phyloP scores from a whole-genome alignment of 352 stramenopile genomes.

The Phytopythium boreale region DNA sequence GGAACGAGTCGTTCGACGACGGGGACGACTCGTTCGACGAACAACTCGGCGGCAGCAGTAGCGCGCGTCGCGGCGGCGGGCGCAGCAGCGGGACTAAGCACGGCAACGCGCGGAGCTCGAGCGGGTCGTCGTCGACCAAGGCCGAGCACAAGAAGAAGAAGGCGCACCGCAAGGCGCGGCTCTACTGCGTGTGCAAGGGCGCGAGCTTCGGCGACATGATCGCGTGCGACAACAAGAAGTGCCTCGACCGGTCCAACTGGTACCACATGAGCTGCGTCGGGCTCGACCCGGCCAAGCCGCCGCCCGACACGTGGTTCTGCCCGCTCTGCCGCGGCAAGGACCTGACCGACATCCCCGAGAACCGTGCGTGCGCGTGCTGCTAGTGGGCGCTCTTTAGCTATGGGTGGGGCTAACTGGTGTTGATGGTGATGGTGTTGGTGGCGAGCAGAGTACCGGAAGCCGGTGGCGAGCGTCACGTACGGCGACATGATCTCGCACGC shows the following conservation, averaged over 20 bases:
- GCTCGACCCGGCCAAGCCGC: slow-evolving; percentile 41
- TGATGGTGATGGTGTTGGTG: not conserved
- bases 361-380: slow-evolving; percentile 51
- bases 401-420: not conserved
- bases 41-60: slow-evolving; percentile 2
- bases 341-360: slow-evolving; percentile 54
- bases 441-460: slow-evolving; percentile 70
- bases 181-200: slow-evolving; percentile 79
- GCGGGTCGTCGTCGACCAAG: not conserved
- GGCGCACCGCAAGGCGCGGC: slow-evolving; percentile 62
- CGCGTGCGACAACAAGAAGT: slow-evolving; percentile 80
- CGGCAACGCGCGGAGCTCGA: not conserved
- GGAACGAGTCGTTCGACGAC: slow-evolving; percentile 18
- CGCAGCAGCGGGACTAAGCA: slow-evolving; percentile 1
- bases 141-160: slow-evolving; percentile 40
- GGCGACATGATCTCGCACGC: slow-evolving; percentile 88
- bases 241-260: slow-evolving; percentile 77
- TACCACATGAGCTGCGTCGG: slow-evolving; percentile 80
- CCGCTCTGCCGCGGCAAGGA: slow-evolving; percentile 58
- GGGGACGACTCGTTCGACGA: slow-evolving; percentile 10
- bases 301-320: slow-evolving; percentile 76
- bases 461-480: slow-evolving; percentile 79
- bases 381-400: no score
- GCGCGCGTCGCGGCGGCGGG: not conserved
- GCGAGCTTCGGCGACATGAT: slow-evolving; percentile 81